A percentile compares a stretch with the other conserved stretches of the same genome.
These are phyloP conservation scores for Xerocomus minutiporus DNA, from an alignment of 1,284 basidiomycete species.

Conservation along the genomic window DNA sequence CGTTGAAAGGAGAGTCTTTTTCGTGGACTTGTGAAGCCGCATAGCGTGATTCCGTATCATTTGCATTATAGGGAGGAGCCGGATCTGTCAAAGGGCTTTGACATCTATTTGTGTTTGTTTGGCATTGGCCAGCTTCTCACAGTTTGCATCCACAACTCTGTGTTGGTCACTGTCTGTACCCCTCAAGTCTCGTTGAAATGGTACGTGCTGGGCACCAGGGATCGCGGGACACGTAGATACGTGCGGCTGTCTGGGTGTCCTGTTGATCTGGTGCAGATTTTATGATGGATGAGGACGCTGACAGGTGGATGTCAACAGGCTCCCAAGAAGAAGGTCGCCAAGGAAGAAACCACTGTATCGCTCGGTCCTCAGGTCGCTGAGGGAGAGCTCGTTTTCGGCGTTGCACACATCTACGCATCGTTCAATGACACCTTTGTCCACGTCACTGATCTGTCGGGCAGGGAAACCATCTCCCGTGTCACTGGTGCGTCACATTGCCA, in stretches of 20 bases:
- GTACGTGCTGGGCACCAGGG: constrained; percentile 16
- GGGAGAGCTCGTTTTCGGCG: constrained; percentile 93
- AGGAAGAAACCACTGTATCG: constrained; percentile 77
- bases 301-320: constrained; percentile 51
- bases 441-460: constrained; percentile 97
- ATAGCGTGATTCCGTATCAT: no score
- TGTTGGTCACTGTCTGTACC: constrained; percentile 7
- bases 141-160: constrained; percentile 7
- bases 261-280: constrained; percentile 1
- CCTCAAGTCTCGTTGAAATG: constrained; percentile 27
- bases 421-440: constrained; percentile 99
- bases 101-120: constrained; percentile 26
- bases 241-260: neutral
- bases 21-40: no score
- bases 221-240: neutral
- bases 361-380: constrained; percentile 94
- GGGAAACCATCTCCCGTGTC: constrained; percentile 98
- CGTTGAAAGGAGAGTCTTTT: no score
- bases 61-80: no score
- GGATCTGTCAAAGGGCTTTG: no score
- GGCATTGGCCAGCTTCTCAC: neutral
- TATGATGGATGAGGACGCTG: constrained; percentile 41
- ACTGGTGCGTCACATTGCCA: constrained; percentile 61
- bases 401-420: constrained; percentile 94
- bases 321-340: constrained; percentile 77